Evolutionary conservation across 2,329 filamentous ascomycete genomes (phyloP).

Genomic region (Helotiales sp.): DNA sequence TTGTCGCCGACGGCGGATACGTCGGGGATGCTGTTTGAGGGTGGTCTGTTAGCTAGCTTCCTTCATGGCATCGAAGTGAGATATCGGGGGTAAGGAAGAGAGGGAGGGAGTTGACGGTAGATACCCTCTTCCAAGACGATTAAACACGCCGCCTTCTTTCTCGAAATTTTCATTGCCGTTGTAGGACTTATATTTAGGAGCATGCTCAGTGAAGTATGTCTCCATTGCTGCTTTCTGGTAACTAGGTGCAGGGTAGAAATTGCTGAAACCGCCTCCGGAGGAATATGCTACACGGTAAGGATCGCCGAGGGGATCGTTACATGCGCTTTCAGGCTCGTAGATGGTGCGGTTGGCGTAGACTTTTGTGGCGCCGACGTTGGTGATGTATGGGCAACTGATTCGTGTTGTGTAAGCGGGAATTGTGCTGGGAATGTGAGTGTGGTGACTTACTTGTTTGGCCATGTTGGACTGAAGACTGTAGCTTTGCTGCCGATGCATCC

Average conservation of each 20-base stretch:
- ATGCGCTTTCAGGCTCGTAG: conserved; percentile 44
- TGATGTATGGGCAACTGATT: conserved; percentile 45
- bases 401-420: conserved; percentile 60
- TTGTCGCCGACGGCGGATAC: conserved; percentile 61
- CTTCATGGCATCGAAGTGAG: neutral
- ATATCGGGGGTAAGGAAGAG: too few species aligned
- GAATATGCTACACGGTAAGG: conserved; percentile 39
- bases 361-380: conserved; percentile 34
- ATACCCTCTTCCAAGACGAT: conserved; percentile 23
- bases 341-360: conserved; percentile 34
- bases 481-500: conserved; percentile 52
- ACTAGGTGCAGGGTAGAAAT: conserved; percentile 50
- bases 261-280: conserved; percentile 58
- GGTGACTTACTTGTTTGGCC: conserved; percentile 57
- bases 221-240: conserved; percentile 50
- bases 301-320: conserved; percentile 43
- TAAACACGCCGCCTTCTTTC: conserved; percentile 27
- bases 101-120: too few species aligned
- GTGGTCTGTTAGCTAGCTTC: too few species aligned
- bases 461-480: conserved; percentile 48
- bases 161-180: conserved; percentile 45
- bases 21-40: conserved; percentile 50
- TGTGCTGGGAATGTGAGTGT: conserved; percentile 56
- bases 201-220: conserved; percentile 33
- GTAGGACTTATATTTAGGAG: conserved; percentile 19